Conservation (phyloP, 192 early-diverging fungal species). For the Thoreauomyces humboldtii region DNA sequence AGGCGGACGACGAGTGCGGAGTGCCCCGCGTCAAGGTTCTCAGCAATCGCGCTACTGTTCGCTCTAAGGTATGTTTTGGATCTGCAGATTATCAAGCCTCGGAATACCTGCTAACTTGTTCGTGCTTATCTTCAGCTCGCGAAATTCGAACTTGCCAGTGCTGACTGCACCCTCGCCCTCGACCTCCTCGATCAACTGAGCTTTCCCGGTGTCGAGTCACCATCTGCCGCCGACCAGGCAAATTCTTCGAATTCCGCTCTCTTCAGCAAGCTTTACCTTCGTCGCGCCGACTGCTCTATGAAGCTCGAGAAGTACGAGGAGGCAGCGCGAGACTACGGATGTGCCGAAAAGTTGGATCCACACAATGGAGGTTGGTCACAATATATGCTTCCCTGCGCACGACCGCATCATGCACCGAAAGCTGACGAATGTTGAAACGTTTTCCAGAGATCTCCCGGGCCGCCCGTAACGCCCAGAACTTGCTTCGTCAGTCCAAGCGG, state of each 20-base stretch:
- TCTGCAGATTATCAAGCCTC: neutral
- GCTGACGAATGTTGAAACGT: neutral
- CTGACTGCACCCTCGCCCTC: constrained; percentile 67
- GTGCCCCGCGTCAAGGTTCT: constrained; percentile 66
- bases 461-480: constrained; percentile 59
- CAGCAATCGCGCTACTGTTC: constrained; percentile 73
- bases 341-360: constrained; percentile 57
- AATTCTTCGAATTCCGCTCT: constrained; percentile 42
- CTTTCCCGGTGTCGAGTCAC: constrained; percentile 27
- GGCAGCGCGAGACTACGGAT: constrained; percentile 73
- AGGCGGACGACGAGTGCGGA: constrained; percentile 61
- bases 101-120: neutral
- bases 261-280: constrained; percentile 73
- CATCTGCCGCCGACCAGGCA: constrained; percentile 33
- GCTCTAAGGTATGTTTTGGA: constrained; percentile 50
- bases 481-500: constrained; percentile 69
- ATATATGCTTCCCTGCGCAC: neutral
- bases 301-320: constrained; percentile 76
- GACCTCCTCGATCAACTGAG: constrained; percentile 49
- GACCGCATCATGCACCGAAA: too few relatives aligned
- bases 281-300: constrained; percentile 71
- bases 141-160: constrained; percentile 53
- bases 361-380: constrained; percentile 51
- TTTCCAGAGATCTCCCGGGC: constrained; percentile 45
- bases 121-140: constrained; percentile 42